These are phyloP conservation scores for Daldinia sp. DNA, from an alignment of 2,329 filamentous ascomycete genomes.

Conservation along the genomic window DNA sequence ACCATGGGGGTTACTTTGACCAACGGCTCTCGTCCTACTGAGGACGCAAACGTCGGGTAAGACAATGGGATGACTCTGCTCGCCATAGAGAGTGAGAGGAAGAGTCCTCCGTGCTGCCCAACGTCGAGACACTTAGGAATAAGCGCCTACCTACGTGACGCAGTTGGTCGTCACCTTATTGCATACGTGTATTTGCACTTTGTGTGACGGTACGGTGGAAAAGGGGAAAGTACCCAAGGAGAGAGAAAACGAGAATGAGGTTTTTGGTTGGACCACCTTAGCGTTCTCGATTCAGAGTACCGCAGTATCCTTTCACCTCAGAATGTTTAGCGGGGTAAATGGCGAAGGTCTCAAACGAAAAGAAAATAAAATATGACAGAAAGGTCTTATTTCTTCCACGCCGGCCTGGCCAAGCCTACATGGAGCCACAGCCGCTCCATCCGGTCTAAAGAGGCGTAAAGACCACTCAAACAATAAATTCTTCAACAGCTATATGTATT, in stretches of 20 bases:
- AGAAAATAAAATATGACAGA: conserved; percentile 19
- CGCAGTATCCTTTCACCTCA: conserved; percentile 14
- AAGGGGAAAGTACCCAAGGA: conserved; percentile 19
- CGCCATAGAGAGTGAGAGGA: conserved; percentile 29
- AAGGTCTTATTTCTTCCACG: conserved; percentile 25
- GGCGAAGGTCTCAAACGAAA: conserved; percentile 32
- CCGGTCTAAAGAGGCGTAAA: conserved; percentile 29
- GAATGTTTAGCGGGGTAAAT: conserved; percentile 40
- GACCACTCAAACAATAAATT: conserved; percentile 11
- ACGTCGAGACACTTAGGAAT: conserved; percentile 38
- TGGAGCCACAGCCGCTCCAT: conserved; percentile 37
- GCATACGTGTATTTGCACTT: conserved; percentile 43
- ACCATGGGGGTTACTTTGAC: conserved; percentile 41
- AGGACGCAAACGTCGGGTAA: conserved; percentile 49
- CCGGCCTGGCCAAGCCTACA: conserved; percentile 26
- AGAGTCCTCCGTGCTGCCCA: conserved; percentile 28
- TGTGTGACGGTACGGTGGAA: conserved; percentile 30
- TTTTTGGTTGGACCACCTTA: conserved; percentile 21
- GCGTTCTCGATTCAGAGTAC: conserved; percentile 21
- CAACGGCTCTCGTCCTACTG: conserved; percentile 47
- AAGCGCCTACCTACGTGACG: conserved; percentile 39
- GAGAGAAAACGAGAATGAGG: conserved; percentile 11
- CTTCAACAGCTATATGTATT: conserved; percentile 11
- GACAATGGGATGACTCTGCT: conserved; percentile 46
- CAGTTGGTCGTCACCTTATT: conserved; percentile 44